These are phyloP conservation scores for Chlorella ohadii DNA, from an alignment of 139 green algal species.

Conservation along the genomic window DNA sequence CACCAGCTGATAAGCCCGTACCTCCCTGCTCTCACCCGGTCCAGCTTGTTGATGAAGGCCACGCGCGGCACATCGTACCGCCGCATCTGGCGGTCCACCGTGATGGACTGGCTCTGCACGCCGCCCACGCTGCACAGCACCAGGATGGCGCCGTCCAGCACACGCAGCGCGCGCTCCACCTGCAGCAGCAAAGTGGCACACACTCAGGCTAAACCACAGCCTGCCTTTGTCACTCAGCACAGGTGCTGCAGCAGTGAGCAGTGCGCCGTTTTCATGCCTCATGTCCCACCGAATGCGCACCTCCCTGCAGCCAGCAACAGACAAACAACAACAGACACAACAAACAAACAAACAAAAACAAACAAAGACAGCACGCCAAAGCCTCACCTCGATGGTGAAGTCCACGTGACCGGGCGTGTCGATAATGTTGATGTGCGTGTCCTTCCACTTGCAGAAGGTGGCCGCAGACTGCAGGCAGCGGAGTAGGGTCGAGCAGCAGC, in stretches of 20 bases:
- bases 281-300: too few relatives aligned
- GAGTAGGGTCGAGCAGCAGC: neutral
- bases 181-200: constrained; percentile 3
- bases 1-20: too few relatives aligned
- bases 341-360: too few relatives aligned
- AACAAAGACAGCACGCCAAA: too few relatives aligned
- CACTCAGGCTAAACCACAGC: too few relatives aligned
- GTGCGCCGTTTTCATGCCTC: too few relatives aligned
- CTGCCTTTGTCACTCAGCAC: too few relatives aligned
- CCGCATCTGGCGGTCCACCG: constrained; percentile 97
- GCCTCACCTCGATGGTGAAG: constrained; percentile 99
- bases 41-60: constrained; percentile 96
- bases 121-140: constrained; percentile 95
- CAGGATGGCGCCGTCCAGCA: constrained; percentile 97
- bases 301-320: too few relatives aligned
- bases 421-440: constrained; percentile 99
- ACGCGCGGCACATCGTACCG: constrained; percentile 93
- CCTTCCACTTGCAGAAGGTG: constrained; percentile 86
- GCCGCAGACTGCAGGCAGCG: constrained; percentile 27
- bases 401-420: constrained; percentile 98
- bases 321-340: too few relatives aligned
- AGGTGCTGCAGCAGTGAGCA: too few relatives aligned
- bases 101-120: constrained; percentile 95
- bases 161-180: constrained; percentile 94
- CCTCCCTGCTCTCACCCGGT: constrained; percentile 83